Evolutionary conservation across 1,284 basidiomycete genomes (phyloP).

Genomic region (Austroboletus olivaceoglutinosus): DNA sequence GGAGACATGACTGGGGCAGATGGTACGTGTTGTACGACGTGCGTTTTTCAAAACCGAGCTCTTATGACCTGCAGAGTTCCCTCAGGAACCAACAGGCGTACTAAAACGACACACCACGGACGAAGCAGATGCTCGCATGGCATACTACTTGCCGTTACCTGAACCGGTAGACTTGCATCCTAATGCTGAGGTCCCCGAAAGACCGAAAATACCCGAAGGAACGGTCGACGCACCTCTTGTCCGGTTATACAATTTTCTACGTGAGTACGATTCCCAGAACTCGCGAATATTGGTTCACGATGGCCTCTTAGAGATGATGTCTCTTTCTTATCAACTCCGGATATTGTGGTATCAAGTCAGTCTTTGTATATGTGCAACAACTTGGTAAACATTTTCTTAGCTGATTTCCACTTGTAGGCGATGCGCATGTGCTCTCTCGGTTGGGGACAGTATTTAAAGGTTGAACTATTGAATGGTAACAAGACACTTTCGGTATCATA

Average conservation of each 20-base stretch:
- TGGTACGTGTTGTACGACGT: conserved; percentile 40
- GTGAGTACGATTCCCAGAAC: conserved; percentile 43
- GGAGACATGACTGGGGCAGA: conserved; percentile 70
- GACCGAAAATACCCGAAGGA: conserved; percentile 56
- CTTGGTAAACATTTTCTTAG: background rate
- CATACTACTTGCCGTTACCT: conserved; percentile 55
- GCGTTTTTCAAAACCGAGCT: conserved; percentile 1
- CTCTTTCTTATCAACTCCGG: conserved; percentile 80
- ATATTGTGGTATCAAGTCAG: conserved; percentile 75
- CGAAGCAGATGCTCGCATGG: conserved; percentile 66
- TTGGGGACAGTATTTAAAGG: conserved; percentile 68
- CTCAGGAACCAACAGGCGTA: conserved; percentile 58
- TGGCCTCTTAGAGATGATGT: conserved; percentile 67
- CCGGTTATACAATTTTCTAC: conserved; percentile 76
- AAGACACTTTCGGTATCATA: conserved; percentile 67
- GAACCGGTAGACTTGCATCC: conserved; percentile 40
- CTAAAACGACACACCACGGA: conserved; percentile 68
- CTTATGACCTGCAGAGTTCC: conserved; percentile 53
- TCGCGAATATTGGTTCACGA: conserved; percentile 2
- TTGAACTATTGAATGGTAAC: conserved; percentile 62
- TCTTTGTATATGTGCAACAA: background rate
- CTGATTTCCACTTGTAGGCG: conserved; percentile 44
- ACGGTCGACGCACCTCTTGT: conserved; percentile 74
- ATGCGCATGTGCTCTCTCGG: conserved; percentile 71
- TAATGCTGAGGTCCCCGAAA: conserved; percentile 45